A percentile compares a stretch with the other conserved stretches of the same genome.
phyloP scores from a whole-genome alignment of 108 stramenopile genomes.

The Fistulifera solaris region DNA sequence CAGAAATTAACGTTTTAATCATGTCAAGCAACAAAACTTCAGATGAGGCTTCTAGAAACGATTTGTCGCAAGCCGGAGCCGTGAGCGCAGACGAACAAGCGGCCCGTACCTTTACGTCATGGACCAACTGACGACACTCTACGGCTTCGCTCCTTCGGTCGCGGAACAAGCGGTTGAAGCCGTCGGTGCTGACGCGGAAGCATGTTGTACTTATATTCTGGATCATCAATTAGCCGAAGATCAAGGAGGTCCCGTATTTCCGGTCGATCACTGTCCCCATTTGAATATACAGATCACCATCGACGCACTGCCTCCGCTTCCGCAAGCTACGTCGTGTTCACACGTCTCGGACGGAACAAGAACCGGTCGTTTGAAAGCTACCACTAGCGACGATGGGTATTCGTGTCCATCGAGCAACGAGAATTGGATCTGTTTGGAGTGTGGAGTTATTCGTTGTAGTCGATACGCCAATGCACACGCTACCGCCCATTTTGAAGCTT shows the following conservation, averaged over 20 bases:
- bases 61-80: neutral
- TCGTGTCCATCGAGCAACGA: slow-evolving; percentile 36
- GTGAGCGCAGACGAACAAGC: neutral
- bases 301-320: neutral
- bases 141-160: slow-evolving; percentile 4
- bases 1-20: no score
- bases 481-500: slow-evolving; percentile 40
- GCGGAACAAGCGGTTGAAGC: slow-evolving; percentile 10
- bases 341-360: slow-evolving; percentile 3
- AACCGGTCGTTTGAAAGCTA: slow-evolving; percentile 6
- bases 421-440: slow-evolving; percentile 71
- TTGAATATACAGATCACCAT: slow-evolving; percentile 13
- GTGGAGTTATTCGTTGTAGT: slow-evolving; percentile 48
- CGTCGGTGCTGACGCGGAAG: slow-evolving; percentile 4
- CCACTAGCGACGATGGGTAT: slow-evolving; percentile 7
- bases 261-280: slow-evolving; percentile 66
- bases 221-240: slow-evolving; percentile 43
- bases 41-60: no score
- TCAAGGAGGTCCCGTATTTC: slow-evolving; percentile 54
- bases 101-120: neutral
- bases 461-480: slow-evolving; percentile 72
- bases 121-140: slow-evolving; percentile 7
- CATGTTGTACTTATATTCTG: slow-evolving; percentile 49
- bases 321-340: slow-evolving; percentile 1
- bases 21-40: no score